Conservation (phyloP, 352 stramenopile species). For the Globisporangium acanthophoron region DNA sequence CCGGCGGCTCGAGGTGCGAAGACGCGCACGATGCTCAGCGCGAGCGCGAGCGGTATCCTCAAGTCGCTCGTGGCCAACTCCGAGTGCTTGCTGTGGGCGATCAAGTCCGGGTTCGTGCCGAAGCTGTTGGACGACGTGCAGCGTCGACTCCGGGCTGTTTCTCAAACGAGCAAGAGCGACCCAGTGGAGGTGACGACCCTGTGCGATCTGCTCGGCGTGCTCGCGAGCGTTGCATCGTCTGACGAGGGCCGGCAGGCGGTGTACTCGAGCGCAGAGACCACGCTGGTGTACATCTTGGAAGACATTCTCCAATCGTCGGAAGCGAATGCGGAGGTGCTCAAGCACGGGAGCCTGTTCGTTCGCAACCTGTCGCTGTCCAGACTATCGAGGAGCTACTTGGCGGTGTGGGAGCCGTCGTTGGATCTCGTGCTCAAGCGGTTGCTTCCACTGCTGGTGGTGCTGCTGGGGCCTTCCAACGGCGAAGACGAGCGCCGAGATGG, state of each 20-base stretch:
- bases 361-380: slow-evolving; percentile 59
- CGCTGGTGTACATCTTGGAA: slow-evolving; percentile 32
- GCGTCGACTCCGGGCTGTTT: slow-evolving; percentile 24
- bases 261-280: slow-evolving; percentile 22
- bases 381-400: slow-evolving; percentile 46
- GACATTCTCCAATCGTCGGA: slow-evolving; percentile 35
- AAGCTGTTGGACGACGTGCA: slow-evolving; percentile 33
- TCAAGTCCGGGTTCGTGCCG: slow-evolving; percentile 37
- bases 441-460: background rate
- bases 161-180: slow-evolving; percentile 32
- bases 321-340: slow-evolving; percentile 17
- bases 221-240: slow-evolving; percentile 30
- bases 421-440: slow-evolving; percentile 28
- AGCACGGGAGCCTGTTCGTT: slow-evolving; percentile 35
- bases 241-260: slow-evolving; percentile 44
- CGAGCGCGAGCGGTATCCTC: slow-evolving; percentile 35
- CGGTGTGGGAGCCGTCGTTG: slow-evolving; percentile 47
- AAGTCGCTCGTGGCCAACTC: slow-evolving; percentile 37
- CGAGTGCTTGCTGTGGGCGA: slow-evolving; percentile 39
- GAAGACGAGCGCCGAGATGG: background rate
- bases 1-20: background rate
- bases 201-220: slow-evolving; percentile 35
- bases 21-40: slow-evolving; percentile 13
- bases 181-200: slow-evolving; percentile 27
- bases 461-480: background rate